Conservation (phyloP, 331 rosid species). For the Arachis monticola region DNA sequence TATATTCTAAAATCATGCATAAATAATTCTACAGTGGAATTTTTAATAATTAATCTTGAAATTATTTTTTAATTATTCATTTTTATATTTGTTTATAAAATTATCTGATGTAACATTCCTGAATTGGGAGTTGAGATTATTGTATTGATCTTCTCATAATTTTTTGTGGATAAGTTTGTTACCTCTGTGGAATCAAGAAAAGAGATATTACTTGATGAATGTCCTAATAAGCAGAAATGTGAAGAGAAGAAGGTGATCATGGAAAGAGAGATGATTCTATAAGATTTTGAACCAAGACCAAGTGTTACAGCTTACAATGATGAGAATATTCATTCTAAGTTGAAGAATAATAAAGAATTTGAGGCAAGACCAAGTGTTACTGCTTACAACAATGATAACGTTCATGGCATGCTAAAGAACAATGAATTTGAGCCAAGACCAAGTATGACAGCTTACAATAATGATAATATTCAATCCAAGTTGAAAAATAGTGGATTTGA, state of each 20-base stretch:
- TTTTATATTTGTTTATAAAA: too few relatives aligned
- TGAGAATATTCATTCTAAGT: background rate
- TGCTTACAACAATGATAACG: background rate
- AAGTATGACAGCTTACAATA: background rate
- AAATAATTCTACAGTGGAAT: too few relatives aligned
- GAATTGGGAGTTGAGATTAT: too few relatives aligned
- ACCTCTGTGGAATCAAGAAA: conserved; percentile 42
- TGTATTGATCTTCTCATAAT: background rate
- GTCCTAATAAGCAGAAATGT: conserved; percentile 3
- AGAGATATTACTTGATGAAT: conserved; percentile 46
- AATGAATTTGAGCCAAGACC: conserved; percentile 22
- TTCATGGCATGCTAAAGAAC: background rate
- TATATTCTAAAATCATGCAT: too few relatives aligned
- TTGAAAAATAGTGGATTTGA: background rate
- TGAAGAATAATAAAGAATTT: background rate
- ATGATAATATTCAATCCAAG: too few relatives aligned
- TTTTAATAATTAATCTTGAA: too few relatives aligned
- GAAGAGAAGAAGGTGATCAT: conserved; percentile 13
- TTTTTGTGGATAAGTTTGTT: conserved; percentile 34
- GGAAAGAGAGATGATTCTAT: background rate
- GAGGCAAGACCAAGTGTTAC: conserved; percentile 4
- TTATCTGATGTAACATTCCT: too few relatives aligned
- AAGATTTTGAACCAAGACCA: conserved; percentile 34
- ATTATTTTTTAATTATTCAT: too few relatives aligned
- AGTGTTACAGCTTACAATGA: background rate